Conservation (phyloP, 768 basidiomycete species). For the Auriculariales sp. region DNA sequence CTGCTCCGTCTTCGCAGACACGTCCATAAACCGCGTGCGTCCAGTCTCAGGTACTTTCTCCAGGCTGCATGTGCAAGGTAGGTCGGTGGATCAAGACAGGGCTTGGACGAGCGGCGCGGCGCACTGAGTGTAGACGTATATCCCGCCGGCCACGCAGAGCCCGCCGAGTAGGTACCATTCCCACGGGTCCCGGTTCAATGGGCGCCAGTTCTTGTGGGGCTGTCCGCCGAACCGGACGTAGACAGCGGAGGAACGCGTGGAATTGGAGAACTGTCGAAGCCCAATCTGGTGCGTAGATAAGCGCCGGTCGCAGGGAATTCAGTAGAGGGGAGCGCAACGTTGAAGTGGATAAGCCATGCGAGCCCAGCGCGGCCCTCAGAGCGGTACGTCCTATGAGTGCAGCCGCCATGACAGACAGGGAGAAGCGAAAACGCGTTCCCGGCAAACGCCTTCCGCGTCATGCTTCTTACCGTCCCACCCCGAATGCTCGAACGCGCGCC, state of each 20-base stretch:
- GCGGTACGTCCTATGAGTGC: no score
- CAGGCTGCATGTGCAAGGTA: no score
- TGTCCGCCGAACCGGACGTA: not conserved
- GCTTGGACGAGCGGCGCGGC: not conserved
- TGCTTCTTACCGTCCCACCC: no score
- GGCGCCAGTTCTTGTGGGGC: not conserved
- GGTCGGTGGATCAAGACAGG: not conserved
- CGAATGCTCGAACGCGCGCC: no score
- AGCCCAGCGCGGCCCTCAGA: no score
- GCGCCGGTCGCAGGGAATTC: no score
- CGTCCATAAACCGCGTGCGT: conserved; percentile 79
- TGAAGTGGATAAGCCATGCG: no score
- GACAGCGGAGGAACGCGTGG: not conserved
- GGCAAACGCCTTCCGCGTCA: no score
- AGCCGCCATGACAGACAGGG: no score
- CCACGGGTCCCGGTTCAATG: not conserved
- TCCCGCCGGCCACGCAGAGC: not conserved
- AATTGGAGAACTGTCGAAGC: not conserved
- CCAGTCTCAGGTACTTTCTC: conserved; percentile 82
- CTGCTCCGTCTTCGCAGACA: conserved; percentile 41
- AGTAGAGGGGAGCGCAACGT: no score
- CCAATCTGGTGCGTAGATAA: no score
- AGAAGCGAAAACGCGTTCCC: no score
- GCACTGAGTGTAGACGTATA: not conserved
- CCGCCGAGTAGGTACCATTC: not conserved